Evolutionary conservation across 306 rosid genomes (phyloP).

Genomic region (Dryas octopetala): DNA sequence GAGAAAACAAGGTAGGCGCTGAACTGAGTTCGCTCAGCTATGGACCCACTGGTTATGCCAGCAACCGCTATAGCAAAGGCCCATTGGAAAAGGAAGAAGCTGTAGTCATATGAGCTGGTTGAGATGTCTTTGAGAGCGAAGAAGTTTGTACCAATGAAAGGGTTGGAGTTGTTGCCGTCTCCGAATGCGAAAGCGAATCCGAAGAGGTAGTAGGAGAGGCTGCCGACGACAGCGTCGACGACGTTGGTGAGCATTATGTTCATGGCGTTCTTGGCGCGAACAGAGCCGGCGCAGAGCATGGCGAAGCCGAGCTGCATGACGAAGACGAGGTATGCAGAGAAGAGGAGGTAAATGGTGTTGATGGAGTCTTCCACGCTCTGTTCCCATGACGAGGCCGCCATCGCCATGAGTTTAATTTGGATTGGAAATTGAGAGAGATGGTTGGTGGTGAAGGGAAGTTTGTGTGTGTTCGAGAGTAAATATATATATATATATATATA

Average conservation of each 20-base stretch:
- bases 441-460: constrained; percentile 6
- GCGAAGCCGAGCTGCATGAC: constrained; percentile 82
- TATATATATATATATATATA: neutral
- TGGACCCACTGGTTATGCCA: constrained; percentile 74
- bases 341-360: constrained; percentile 70
- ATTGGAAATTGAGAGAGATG: neutral
- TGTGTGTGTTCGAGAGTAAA: neutral
- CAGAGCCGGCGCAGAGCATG: constrained; percentile 86
- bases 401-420: neutral
- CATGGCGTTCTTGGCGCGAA: constrained; percentile 75
- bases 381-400: constrained; percentile 64
- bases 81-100: constrained; percentile 81
- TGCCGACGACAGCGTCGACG: constrained; percentile 74
- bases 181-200: constrained; percentile 83
- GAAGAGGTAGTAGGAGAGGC: constrained; percentile 76
- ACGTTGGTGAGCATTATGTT: constrained; percentile 83
- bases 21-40: constrained; percentile 76
- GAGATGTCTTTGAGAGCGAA: constrained; percentile 56
- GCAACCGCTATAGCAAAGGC: constrained; percentile 79
- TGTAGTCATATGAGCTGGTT: constrained; percentile 47
- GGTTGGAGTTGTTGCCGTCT: constrained; percentile 43
- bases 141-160: constrained; percentile 63
- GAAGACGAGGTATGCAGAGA: constrained; percentile 77
- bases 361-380: constrained; percentile 61
- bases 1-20: constrained; percentile 62